Evolutionary conservation across 805 yeast species (phyloP), one percentile per base, ranked within the genome.

Genomic region (Suhomyces faveliae): DNA sequence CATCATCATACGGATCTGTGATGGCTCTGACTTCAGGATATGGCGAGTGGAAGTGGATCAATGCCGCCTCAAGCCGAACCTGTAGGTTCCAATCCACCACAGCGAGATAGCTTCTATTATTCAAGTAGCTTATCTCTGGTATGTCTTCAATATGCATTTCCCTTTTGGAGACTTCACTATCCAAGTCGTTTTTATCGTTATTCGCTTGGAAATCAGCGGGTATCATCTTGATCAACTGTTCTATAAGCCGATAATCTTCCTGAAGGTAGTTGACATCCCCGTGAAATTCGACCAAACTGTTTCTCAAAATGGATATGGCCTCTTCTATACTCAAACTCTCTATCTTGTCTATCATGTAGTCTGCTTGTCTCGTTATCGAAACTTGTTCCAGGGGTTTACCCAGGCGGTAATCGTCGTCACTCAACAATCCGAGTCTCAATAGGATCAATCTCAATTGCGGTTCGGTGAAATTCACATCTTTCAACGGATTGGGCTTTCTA

Each of bases 21-120:
- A 84, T 77, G 8, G 87, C 82, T 33, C 88, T 65, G 11, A 84
- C 84, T 56, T 84, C 88, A 1, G 87, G 84, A 52, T 81, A 82
- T 4, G 86, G 85, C 5, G 84, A 77, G 58, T 72, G 74, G 53
- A 49, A 69, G 13, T 65, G 67, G 15, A 65, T 66, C 38, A 78
- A 57, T 24, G 70, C 73, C 4, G 81, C 81, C 48, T 76, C 74
- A 25, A 71, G 58, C 49, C 63, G 66, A 30, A 65, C 61, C 38
- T 70, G 71, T 13, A 72, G 56, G 8, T 52, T 50, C 72, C 73
- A 67, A 27, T 66, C 63, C 2, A 37, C 40, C 20, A 53, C 45
- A 10, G 20, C 15, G 23, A 52, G 45, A 29, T 54, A 54, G n/a
- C 27, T 19, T 30, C 45, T 42, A 29, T 46, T 48, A 23, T 49